These are phyloP conservation scores for Quambalaria eucalypti DNA, from an alignment of 1,284 basidiomycete genomes.

Conservation along the genomic window DNA sequence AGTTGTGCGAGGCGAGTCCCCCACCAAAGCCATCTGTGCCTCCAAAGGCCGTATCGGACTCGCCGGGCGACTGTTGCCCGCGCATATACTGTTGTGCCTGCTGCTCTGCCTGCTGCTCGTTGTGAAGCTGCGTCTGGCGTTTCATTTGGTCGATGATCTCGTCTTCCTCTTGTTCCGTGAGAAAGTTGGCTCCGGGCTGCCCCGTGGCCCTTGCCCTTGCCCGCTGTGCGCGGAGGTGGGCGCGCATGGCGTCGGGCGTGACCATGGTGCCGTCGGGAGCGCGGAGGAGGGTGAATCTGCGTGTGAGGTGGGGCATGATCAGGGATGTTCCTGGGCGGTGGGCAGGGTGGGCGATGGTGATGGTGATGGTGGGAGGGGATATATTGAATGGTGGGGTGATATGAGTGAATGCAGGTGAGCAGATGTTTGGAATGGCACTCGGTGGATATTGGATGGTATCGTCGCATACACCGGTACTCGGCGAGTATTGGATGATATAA, in stretches of 20 bases:
- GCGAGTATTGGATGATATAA: too few relatives aligned
- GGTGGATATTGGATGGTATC: too few relatives aligned
- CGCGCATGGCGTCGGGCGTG: conserved; percentile 38
- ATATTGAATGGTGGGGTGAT: too few relatives aligned
- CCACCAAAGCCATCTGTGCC: conserved; percentile 34
- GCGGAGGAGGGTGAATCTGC: conserved; percentile 32
- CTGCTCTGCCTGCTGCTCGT: conserved; percentile 18
- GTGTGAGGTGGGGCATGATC: conserved; percentile 40
- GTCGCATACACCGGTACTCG: too few relatives aligned
- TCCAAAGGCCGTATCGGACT: background rate
- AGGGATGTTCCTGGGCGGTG: conserved; percentile 20
- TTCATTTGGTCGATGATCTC: conserved; percentile 38
- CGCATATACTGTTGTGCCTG: conserved; percentile 4
- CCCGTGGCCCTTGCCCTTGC: conserved; percentile 26
- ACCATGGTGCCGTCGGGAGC: conserved; percentile 34
- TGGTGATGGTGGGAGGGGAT: background rate
- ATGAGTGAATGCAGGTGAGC: background rate
- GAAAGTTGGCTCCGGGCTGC: conserved; percentile 17
- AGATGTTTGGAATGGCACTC: background rate
- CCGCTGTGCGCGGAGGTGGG: conserved; percentile 32
- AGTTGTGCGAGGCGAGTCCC: conserved; percentile 10
- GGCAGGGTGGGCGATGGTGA: background rate
- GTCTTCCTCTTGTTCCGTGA: conserved; percentile 41
- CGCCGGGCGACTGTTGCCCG: background rate
- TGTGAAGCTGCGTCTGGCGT: conserved; percentile 7